Conservation (phyloP, 495 filamentous ascomycete genomes). For the Penicillium bialowiezense region DNA sequence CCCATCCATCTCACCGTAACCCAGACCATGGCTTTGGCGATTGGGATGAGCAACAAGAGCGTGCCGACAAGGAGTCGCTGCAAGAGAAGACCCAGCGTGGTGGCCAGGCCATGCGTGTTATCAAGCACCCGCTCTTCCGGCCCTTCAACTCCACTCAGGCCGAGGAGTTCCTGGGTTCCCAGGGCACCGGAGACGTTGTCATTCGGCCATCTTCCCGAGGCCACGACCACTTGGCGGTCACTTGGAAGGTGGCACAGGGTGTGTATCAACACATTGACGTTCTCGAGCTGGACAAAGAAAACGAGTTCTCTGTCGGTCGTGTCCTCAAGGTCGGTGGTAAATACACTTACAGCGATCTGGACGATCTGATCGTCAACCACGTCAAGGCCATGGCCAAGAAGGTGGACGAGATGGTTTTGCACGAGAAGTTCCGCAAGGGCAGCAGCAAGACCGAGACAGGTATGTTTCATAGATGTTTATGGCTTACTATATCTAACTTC, state of each 20-base stretch:
- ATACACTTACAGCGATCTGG: slow-evolving; percentile 90
- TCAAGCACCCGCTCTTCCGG: slow-evolving; percentile 94
- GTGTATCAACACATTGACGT: slow-evolving; percentile 98
- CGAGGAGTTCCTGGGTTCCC: slow-evolving; percentile 85
- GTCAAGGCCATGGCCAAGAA: slow-evolving; percentile 97
- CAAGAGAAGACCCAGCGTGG: slow-evolving; percentile 77
- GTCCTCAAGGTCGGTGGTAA: slow-evolving; percentile 78
- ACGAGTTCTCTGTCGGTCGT: slow-evolving; percentile 86
- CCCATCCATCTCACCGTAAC: slow-evolving; percentile 61
- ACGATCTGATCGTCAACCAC: slow-evolving; percentile 95
- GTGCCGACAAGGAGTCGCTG: slow-evolving; percentile 70
- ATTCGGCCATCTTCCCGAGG: slow-evolving; percentile 94
- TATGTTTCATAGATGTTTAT: slow-evolving; percentile 44
- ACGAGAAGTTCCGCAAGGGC: slow-evolving; percentile 85
- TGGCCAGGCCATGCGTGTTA: slow-evolving; percentile 83
- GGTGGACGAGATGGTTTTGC: slow-evolving; percentile 89
- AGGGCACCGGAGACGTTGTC: slow-evolving; percentile 82
- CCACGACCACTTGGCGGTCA: slow-evolving; percentile 89
- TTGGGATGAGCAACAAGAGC: slow-evolving; percentile 84
- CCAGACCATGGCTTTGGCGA: slow-evolving; percentile 69
- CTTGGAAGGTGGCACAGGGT: slow-evolving; percentile 95
- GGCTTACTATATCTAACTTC: slow-evolving; percentile 27
- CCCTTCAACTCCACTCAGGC: slow-evolving; percentile 91
- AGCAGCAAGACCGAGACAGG: slow-evolving; percentile 80
- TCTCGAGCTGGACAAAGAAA: slow-evolving; percentile 92